phyloP scores from a whole-genome alignment of 371 early-diverging fungal genomes.

The Actinomortierella ambigua region DNA sequence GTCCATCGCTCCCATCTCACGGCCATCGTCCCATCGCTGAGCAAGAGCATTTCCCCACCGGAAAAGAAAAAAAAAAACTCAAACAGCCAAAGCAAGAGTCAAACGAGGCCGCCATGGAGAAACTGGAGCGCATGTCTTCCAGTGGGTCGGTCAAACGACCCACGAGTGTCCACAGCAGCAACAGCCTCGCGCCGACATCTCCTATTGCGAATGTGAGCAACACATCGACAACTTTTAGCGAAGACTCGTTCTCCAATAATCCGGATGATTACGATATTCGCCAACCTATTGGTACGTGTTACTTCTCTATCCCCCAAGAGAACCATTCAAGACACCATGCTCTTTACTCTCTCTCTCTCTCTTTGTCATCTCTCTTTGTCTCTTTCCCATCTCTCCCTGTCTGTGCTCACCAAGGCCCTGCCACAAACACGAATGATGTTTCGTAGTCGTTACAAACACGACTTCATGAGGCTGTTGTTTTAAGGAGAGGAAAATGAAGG shows the following conservation, averaged over 20 bases:
- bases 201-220: conserved; percentile 14
- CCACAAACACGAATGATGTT: neutral
- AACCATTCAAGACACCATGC: neutral
- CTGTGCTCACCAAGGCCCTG: neutral
- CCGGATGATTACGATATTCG: conserved; percentile 51
- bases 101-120: no score
- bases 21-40: no score
- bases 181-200: conserved; percentile 21
- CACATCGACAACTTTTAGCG: conserved; percentile 12
- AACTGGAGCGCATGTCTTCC: conserved; percentile 3
- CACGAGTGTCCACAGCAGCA: conserved; percentile 41
- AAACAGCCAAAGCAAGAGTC: no score
- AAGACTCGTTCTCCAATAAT: conserved; percentile 45
- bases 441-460: no score
- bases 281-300: conserved; percentile 38
- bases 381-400: neutral
- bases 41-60: no score
- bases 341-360: neutral
- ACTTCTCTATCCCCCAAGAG: no score
- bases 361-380: neutral
- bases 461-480: no score
- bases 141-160: conserved; percentile 22
- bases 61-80: no score
- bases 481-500: neutral
- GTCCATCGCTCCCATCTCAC: no score